phyloP scores from a whole-genome alignment of 805 yeast species.

The Huiozyma sinensis region DNA sequence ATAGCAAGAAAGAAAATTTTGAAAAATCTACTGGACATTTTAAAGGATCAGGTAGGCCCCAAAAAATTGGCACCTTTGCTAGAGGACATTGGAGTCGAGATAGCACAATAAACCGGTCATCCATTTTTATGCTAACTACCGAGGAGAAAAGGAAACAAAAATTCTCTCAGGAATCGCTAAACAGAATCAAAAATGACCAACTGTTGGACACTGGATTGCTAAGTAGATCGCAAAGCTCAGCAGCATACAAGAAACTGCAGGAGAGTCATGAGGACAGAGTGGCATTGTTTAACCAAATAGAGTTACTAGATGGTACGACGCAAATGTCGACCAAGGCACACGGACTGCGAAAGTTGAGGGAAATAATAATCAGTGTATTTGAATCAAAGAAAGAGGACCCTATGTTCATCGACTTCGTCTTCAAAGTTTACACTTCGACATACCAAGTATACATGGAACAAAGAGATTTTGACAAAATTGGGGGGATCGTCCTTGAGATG shows the following conservation, averaged over 20 bases:
- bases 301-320: constrained; percentile 7
- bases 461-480: constrained; percentile 8
- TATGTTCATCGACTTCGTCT: constrained; percentile 8
- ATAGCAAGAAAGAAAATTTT: constrained; percentile 11
- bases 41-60: constrained; percentile 20
- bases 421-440: constrained; percentile 12
- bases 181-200: constrained; percentile 13
- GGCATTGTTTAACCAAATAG: constrained; percentile 31
- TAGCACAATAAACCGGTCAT: neutral
- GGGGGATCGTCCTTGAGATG: constrained; percentile 11
- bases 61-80: constrained; percentile 18
- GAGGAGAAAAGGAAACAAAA: constrained; percentile 24
- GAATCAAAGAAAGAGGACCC: constrained; percentile 5
- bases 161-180: constrained; percentile 24
- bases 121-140: neutral
- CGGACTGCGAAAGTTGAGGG: constrained; percentile 25
- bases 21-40: constrained; percentile 11
- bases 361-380: constrained; percentile 15
- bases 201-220: constrained; percentile 38
- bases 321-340: constrained; percentile 16
- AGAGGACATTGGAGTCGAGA: constrained; percentile 22
- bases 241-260: constrained; percentile 30
- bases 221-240: constrained; percentile 55
- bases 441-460: constrained; percentile 8
- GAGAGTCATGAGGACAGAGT: constrained; percentile 33